Evolutionary conservation across 148 eudicot genomes (phyloP), one percentile per base, ranked within the genome.

Genomic region (Camellia sinensis): DNA sequence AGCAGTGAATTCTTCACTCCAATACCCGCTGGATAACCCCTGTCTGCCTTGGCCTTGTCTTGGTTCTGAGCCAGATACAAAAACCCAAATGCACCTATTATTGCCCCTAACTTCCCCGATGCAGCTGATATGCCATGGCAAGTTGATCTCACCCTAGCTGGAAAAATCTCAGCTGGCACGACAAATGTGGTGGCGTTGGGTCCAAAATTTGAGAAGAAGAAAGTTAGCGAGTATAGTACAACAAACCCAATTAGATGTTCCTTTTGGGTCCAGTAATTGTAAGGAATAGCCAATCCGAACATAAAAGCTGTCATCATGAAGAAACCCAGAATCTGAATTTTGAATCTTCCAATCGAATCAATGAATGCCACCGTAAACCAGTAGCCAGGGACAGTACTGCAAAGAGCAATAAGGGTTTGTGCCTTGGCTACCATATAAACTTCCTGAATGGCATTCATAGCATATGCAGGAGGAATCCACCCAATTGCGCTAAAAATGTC

Each of bases 51-150:
- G 13, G 9, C 40, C 7, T 87, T 82, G 57, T 88, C 88, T 22
- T 63, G 81, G 68, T 44, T 87, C 57, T 91, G 92, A n/a, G 90
- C 87, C 82, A 87, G 67, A 64, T 86, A 89, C 82, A 88, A 80
- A 81, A 91, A 89, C 78, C 94, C 91, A 45, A 89, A 89, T 0
- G 91, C 91, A 60, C 92, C 92, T 0, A 88, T 74, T 0, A 89
- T 91, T 2, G 92, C 92, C 45, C 94, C 94, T 0, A 90, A 83
- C 82, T 91, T 91, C 10, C 94, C 94, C 2, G 89, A 18, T 2
- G 92, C 92, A 17, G 94, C 92, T 0, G 91, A 91, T 75, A 89
- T 82, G 44, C 92, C 94, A 71, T 91, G 94, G 21, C 94, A 89
- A 0, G 94, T 91, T 0, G 94, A 91, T 79, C 94, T 82, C 10